A percentile compares a stretch with the other conserved stretches of the same genome.
These are phyloP conservation scores for Pestalotiopsis fici DNA, from an alignment of 2,329 filamentous ascomycete genomes.

Conservation along the genomic window DNA sequence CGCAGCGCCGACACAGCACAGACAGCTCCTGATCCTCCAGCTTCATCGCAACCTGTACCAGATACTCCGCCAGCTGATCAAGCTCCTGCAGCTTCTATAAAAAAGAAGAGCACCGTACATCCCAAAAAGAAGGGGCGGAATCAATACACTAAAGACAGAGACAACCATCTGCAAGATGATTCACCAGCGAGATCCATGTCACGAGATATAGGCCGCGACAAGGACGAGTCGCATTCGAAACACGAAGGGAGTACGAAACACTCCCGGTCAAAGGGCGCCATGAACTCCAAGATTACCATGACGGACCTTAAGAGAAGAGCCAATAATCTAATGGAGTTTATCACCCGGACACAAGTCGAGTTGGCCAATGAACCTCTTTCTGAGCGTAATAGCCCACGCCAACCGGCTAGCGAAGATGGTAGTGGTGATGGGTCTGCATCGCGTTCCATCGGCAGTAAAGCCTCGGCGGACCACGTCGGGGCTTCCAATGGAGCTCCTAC, in stretches of 20 bases:
- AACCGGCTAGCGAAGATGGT: slow-evolving; percentile 38
- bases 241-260: slow-evolving; percentile 46
- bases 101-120: slow-evolving; percentile 60
- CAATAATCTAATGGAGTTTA: slow-evolving; percentile 84
- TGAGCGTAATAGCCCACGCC: slow-evolving; percentile 40
- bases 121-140: slow-evolving; percentile 74
- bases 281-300: slow-evolving; percentile 75
- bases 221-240: slow-evolving; percentile 43
- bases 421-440: slow-evolving; percentile 30
- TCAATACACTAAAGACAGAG: slow-evolving; percentile 79
- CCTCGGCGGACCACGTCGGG: slow-evolving; percentile 15
- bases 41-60: slow-evolving; percentile 45
- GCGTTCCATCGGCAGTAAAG: slow-evolving; percentile 35
- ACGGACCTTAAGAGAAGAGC: slow-evolving; percentile 86
- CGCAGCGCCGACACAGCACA: slow-evolving; percentile 32
- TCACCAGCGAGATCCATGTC: slow-evolving; percentile 57
- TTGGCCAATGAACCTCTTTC: slow-evolving; percentile 67
- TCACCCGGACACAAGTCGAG: slow-evolving; percentile 85
- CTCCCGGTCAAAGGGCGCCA: slow-evolving; percentile 54
- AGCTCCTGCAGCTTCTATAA: slow-evolving; percentile 48
- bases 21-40: slow-evolving; percentile 40
- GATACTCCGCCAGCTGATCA: slow-evolving; percentile 46
- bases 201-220: slow-evolving; percentile 47
- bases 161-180: slow-evolving; percentile 53
- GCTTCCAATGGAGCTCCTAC: slow-evolving; percentile 26